Evolutionary conservation across 75 land plant genomes (phyloP).

Genomic region (Sequoia sempervirens): DNA sequence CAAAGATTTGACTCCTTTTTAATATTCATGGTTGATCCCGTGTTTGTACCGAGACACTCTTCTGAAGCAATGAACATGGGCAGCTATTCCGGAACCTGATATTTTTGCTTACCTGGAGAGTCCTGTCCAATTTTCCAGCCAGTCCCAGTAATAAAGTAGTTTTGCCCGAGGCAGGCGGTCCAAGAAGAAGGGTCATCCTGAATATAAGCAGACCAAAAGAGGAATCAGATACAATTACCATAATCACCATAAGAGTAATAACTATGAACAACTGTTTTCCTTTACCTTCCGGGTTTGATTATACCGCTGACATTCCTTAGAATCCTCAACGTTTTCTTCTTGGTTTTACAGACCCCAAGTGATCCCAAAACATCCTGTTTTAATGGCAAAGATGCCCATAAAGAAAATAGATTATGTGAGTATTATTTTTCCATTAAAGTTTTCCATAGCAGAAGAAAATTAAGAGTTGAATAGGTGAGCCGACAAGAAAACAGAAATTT

Average conservation of each 20-base stretch:
- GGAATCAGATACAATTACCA: neutral
- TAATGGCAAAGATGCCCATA: neutral
- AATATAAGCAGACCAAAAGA: neutral
- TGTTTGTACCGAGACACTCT: neutral
- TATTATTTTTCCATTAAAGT: too few relatives aligned
- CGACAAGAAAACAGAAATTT: too few relatives aligned
- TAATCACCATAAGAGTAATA: neutral
- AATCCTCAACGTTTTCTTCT: constrained; percentile 45
- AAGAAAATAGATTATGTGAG: too few relatives aligned
- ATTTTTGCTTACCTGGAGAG: constrained; percentile 36
- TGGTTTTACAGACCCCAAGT: constrained; percentile 15
- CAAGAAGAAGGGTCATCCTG: constrained; percentile 73
- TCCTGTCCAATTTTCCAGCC: constrained; percentile 53
- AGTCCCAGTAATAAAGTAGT: constrained; percentile 65
- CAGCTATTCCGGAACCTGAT: neutral
- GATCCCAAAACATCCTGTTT: neutral
- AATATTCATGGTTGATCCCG: neutral
- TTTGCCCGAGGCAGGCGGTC: constrained; percentile 78
- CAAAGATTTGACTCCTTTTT: too few relatives aligned
- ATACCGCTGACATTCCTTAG: constrained; percentile 69
- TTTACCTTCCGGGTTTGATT: constrained; percentile 69
- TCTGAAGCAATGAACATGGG: neutral
- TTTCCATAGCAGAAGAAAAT: too few relatives aligned
- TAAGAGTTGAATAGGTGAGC: too few relatives aligned
- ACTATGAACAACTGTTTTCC: neutral